Evolutionary conservation across 192 early-diverging fungal species (phyloP), one percentile per base, ranked within the genome.

Genomic region (Coemansia guatemalensis): DNA sequence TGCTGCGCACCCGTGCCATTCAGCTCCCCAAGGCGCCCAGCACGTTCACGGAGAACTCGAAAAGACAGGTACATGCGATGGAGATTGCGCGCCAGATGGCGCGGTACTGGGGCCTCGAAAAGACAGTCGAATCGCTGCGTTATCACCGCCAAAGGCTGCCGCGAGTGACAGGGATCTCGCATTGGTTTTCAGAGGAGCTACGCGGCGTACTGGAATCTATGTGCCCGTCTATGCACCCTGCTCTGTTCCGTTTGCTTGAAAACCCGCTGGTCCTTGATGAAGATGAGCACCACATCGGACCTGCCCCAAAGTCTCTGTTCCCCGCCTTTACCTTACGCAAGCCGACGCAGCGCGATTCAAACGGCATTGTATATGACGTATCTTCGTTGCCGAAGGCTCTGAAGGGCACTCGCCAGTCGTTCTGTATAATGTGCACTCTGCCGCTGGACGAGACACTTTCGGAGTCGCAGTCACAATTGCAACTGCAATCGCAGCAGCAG

Each of bases 21-120:
- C 41, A 61, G 5, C 32, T 74, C 4, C 68, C 68, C 25, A 54
- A 33, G 30, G 73, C 64, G 26, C 67, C 73, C 17, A 69, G 73
- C 53, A 72, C 62, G 22, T 81, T 81, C 41, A 81, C 78, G 6
- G 73, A 81, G 32, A 54, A 59, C 29, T 68, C 78, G 12, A 81
- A 81, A 64, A 64, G 32, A 57, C 78, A 75, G 48, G 69, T 75
- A 17, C 73, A 75, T 32, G 78, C 73, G 11, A 81, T 81, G 78
- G 73, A 81, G 48, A 65, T 81, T 56, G 73, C 78, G 9, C 69
- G 78, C 14, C 73, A 81, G 44, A 81, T 81, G 78, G 78, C 78
- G 4, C 73, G 75, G 66, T 81, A 81, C 58, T 81, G 78, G 78
- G 78, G 78, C 30, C 44, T 62, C 18, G 62, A 81, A 26, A 65